These are phyloP conservation scores for Wickerhamia fluorescens DNA, from an alignment of 805 yeast genomes.

Conservation along the genomic window DNA sequence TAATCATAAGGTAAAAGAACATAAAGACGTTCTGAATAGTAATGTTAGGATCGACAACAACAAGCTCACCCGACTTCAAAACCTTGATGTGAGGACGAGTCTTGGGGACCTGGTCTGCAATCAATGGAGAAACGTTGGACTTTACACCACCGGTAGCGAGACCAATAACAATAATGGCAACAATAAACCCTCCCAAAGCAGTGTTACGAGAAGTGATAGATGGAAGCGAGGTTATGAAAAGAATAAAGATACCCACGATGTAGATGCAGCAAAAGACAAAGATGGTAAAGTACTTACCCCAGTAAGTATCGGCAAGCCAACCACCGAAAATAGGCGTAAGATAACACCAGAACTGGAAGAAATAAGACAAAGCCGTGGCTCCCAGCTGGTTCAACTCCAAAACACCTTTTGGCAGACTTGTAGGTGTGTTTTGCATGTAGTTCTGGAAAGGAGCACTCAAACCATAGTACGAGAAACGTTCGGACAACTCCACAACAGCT, in stretches of 20 bases:
- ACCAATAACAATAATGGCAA: slow-evolving; percentile 54
- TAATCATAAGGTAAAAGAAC: slow-evolving; percentile 69
- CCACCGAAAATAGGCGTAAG: slow-evolving; percentile 75
- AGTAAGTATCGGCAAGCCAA: slow-evolving; percentile 61
- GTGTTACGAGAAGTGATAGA: slow-evolving; percentile 41
- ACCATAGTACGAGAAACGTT: slow-evolving; percentile 77
- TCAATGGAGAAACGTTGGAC: slow-evolving; percentile 66
- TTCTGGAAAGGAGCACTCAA: slow-evolving; percentile 68
- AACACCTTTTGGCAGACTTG: slow-evolving; percentile 41
- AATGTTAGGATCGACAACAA: slow-evolving; percentile 50
- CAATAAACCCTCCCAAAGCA: slow-evolving; percentile 55
- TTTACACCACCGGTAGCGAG: slow-evolving; percentile 77
- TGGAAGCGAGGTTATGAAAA: slow-evolving; percentile 66
- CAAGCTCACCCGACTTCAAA: slow-evolving; percentile 31
- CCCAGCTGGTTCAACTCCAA: slow-evolving; percentile 51
- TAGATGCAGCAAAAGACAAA: slow-evolving; percentile 53
- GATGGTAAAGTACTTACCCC: slow-evolving; percentile 67
- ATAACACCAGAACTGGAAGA: slow-evolving; percentile 77
- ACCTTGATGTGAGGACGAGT: slow-evolving; percentile 29
- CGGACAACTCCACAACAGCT: slow-evolving; percentile 69
- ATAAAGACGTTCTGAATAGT: slow-evolving; percentile 69
- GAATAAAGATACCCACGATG: slow-evolving; percentile 51
- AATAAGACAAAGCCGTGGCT: slow-evolving; percentile 65
- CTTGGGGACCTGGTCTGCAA: slow-evolving; percentile 47
- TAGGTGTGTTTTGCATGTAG: slow-evolving; percentile 55